These are phyloP conservation scores for Monilinia aucupariae DNA, from an alignment of 2,329 filamentous ascomycete species.

Conservation along the genomic window DNA sequence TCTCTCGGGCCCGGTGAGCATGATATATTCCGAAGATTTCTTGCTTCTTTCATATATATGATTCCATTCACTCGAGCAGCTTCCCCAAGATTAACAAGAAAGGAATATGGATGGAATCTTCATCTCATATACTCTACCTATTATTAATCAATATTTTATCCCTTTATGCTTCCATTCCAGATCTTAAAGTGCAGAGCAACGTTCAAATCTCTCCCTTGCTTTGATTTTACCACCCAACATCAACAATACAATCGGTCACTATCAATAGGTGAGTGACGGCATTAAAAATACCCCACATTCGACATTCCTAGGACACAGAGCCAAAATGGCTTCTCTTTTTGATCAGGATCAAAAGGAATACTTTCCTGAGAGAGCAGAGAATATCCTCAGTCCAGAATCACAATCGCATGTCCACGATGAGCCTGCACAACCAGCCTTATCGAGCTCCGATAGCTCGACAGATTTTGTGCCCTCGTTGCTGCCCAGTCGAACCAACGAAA, in stretches of 20 bases:
- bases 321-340: conserved; percentile 12
- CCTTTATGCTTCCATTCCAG: no score
- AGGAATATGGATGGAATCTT: no score
- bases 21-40: no score
- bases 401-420: background rate
- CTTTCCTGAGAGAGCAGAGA: background rate
- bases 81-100: no score
- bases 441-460: conserved; percentile 15
- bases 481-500: conserved; percentile 20
- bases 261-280: background rate
- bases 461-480: conserved; percentile 16
- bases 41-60: no score
- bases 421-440: background rate
- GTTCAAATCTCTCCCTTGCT: background rate
- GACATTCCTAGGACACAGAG: background rate
- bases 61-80: no score
- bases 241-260: background rate
- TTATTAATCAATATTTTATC: no score
- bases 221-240: background rate
- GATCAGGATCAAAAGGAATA: background rate
- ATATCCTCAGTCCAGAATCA: background rate
- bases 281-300: background rate
- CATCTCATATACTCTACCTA: no score
- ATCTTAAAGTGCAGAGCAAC: no score
- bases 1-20: no score